phyloP scores from a whole-genome alignment of 495 filamentous ascomycete species.

The Cladorrhinum samala region DNA sequence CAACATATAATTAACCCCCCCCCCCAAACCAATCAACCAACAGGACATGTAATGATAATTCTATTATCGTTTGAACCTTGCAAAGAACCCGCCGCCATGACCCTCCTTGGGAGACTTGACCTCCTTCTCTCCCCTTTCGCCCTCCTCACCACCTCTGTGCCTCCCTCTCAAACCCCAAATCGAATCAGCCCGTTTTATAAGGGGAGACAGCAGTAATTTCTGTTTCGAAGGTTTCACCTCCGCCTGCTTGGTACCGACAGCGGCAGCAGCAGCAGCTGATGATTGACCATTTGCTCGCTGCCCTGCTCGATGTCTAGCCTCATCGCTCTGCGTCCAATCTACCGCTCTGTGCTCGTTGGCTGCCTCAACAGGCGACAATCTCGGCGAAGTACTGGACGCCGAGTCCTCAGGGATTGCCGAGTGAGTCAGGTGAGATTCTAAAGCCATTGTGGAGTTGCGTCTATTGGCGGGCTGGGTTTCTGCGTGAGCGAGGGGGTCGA shows the following conservation, averaged over 20 bases:
- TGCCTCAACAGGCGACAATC: not conserved
- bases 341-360: not conserved
- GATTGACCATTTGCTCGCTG: too few relatives aligned
- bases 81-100: conserved; percentile 17
- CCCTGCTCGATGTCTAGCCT: too few relatives aligned
- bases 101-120: not conserved
- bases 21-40: too few relatives aligned
- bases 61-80: conserved; percentile 15
- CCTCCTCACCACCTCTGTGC: not conserved
- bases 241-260: too few relatives aligned
- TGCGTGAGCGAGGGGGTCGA: conserved; percentile 4
- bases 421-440: conserved; percentile 23
- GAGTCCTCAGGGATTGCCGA: too few relatives aligned
- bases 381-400: too few relatives aligned
- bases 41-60: too few relatives aligned
- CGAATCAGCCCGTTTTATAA: not conserved
- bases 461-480: not conserved
- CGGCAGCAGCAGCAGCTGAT: too few relatives aligned
- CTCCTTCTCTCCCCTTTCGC: conserved; percentile 5
- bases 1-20: not conserved
- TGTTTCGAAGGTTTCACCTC: not conserved
- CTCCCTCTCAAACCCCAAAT: not conserved
- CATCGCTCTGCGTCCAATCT: conserved; percentile 35
- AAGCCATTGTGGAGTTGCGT: conserved; percentile 3
- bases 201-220: not conserved